These are phyloP conservation scores for Grosmannia penicillata DNA, from an alignment of 2,329 filamentous ascomycete genomes.

Conservation along the genomic window DNA sequence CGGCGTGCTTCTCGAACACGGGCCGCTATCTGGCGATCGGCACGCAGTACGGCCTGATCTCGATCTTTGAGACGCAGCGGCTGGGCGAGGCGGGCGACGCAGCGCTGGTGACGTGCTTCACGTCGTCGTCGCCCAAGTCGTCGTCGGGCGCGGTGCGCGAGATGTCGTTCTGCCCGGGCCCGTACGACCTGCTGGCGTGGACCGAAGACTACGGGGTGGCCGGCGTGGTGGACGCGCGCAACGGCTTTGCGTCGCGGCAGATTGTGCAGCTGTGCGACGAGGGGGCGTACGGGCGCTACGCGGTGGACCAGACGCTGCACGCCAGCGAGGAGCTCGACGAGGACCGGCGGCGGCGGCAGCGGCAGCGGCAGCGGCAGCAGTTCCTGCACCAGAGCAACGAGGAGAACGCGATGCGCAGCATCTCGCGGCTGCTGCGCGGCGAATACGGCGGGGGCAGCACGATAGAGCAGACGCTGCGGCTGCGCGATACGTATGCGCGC, in stretches of 20 bases:
- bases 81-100: conserved; percentile 31
- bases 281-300: conserved; percentile 34
- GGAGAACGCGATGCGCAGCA: not conserved
- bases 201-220: conserved; percentile 72
- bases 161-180: conserved; percentile 82
- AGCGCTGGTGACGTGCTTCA: conserved; percentile 60
- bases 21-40: conserved; percentile 60
- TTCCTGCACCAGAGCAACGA: no score
- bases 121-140: conserved; percentile 58
- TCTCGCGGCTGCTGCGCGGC: not conserved
- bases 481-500: no score
- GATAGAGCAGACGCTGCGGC: conserved; percentile 17
- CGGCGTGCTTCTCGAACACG: conserved; percentile 60
- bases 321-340: conserved; percentile 23
- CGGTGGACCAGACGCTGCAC: conserved; percentile 23
- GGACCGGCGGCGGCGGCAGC: conserved; percentile 20
- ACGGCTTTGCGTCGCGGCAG: conserved; percentile 52
- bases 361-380: not conserved
- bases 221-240: conserved; percentile 59
- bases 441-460: conserved; percentile 10
- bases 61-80: conserved; percentile 48
- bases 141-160: conserved; percentile 69
- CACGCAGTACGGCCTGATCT: conserved; percentile 68
- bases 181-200: conserved; percentile 86
- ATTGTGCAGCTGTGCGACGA: conserved; percentile 49